Evolutionary conservation across 306 rosid genomes (phyloP).

Genomic region (Sicyos baderoa): DNA sequence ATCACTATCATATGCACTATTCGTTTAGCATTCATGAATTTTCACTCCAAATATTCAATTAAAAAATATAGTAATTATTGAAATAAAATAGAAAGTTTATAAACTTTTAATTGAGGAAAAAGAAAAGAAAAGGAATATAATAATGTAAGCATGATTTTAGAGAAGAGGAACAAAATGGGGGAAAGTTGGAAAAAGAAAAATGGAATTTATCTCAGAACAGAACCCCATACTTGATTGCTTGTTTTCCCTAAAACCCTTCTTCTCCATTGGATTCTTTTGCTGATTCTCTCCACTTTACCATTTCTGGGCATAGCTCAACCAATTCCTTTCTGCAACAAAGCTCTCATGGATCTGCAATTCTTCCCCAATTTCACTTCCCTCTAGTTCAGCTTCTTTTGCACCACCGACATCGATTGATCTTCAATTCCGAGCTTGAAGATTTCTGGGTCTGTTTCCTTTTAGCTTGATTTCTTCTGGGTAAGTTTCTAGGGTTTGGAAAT

Average conservation of each 20-base stretch:
- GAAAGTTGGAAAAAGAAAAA: neutral
- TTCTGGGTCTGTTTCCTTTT: slow-evolving; percentile 24
- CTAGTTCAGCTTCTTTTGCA: neutral
- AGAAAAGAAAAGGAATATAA: neutral
- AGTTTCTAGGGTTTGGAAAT: neutral
- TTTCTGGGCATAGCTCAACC: neutral
- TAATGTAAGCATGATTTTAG: neutral
- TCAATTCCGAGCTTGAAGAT: slow-evolving; percentile 21
- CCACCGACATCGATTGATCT: neutral
- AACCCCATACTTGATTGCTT: neutral
- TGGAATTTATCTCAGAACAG: neutral
- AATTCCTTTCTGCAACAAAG: neutral
- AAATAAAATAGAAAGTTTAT: too few species aligned
- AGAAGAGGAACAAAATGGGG: neutral
- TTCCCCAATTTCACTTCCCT: neutral
- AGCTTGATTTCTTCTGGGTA: slow-evolving; percentile 2
- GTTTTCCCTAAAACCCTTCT: neutral
- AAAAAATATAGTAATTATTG: too few species aligned
- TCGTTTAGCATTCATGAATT: too few species aligned
- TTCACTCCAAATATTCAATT: too few species aligned
- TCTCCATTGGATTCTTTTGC: slow-evolving; percentile 10
- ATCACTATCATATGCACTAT: too few species aligned
- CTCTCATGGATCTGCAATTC: slow-evolving; percentile 46
- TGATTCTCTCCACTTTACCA: slow-evolving; percentile 7
- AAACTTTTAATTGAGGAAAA: too few species aligned